A percentile compares a stretch with the other conserved stretches of the same genome.
Conservation (phyloP, 805 yeast species). For the Hanseniaspora vineae region DNA sequence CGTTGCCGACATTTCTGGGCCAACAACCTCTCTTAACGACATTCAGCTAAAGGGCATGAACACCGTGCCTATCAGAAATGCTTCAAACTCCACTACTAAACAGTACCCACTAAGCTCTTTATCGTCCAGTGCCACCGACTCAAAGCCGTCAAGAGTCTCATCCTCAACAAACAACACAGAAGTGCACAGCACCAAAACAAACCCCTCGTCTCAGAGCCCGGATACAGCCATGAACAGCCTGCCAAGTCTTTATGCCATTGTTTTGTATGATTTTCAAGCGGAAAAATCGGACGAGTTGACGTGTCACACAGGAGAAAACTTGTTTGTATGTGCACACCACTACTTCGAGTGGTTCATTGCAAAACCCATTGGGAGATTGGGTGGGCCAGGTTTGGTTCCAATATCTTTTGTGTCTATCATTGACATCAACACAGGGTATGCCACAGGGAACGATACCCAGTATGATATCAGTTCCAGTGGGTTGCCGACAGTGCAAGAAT, state of each 20-base stretch:
- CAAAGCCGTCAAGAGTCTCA: no score
- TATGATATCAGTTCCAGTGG: constrained; percentile 52
- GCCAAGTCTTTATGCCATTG: constrained; percentile 57
- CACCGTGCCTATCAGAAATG: constrained; percentile 14
- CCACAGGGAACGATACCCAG: constrained; percentile 40
- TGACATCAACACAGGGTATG: constrained; percentile 54
- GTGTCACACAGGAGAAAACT: constrained; percentile 73
- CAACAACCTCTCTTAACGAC: constrained; percentile 14
- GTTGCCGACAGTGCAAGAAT: constrained; percentile 87
- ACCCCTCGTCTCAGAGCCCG: background rate
- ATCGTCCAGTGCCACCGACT: background rate
- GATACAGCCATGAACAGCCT: constrained; percentile 1
- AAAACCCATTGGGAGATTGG: constrained; percentile 85
- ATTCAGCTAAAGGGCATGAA: constrained; percentile 15
- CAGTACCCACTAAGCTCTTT: constrained; percentile 1
- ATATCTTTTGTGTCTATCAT: constrained; percentile 78
- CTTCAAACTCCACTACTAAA: constrained; percentile 5
- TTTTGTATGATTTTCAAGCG: constrained; percentile 77
- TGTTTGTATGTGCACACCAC: constrained; percentile 91
- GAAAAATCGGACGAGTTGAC: constrained; percentile 69
- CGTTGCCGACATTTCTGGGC: constrained; percentile 25
- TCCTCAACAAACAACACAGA: no score
- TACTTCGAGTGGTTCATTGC: constrained; percentile 97
- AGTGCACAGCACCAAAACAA: no score
- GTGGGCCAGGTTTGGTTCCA: constrained; percentile 96